Base-by-base conservation (phyloP, 305 asterid genomes). In the Rubia tinctorum region DNA sequence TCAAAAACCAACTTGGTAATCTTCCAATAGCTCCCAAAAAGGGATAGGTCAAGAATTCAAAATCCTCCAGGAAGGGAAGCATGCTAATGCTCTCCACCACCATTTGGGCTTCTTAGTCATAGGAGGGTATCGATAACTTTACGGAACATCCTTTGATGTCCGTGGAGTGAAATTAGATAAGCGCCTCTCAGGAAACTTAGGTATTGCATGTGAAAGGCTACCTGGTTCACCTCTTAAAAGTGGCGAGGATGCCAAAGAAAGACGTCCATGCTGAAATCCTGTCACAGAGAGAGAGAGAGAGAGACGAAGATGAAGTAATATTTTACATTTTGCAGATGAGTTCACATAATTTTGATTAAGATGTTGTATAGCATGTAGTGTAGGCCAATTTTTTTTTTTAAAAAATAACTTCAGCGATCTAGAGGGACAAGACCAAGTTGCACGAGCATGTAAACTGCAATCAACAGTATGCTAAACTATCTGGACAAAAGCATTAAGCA, bases 41-140 rank as follows among this genome's bases (percentile, higher is more conserved):
- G 5, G 96, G 96, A 45, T 87, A 88, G 11, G 96, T 88, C 55
- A 81, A 62, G 13, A 82, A 85, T 69, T 91, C 94, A 23, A 91
- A 83, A 44, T 84, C 86, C 65, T 93, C 95, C 82, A 91, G 74
- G 76, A 87, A 84, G 34, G 88, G 80, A 89, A 81, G 82, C 97
- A 89, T 6, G 98, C 93, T 72, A 93, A 71, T 44, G 88, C 76
- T 85, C 98, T 89, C 98, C 98, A 93, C 87, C 87, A 93, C 93
- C 92, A 93, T 63, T 27, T 77, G 3, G 98, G 97, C 82, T 89
- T 91, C 79, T 78, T 73, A 6, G 84, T 86, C 98, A 93, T 93
- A 6, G 90, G 73, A 53, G 92, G 96, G 81, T 70, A 91, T 69
- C 91, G 78, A 68, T 70, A 88, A 74, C 72, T 71, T 43, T 53